Evolutionary conservation across 257 asterid species (phyloP).

Genomic region (Oldenlandia corymbosa): DNA sequence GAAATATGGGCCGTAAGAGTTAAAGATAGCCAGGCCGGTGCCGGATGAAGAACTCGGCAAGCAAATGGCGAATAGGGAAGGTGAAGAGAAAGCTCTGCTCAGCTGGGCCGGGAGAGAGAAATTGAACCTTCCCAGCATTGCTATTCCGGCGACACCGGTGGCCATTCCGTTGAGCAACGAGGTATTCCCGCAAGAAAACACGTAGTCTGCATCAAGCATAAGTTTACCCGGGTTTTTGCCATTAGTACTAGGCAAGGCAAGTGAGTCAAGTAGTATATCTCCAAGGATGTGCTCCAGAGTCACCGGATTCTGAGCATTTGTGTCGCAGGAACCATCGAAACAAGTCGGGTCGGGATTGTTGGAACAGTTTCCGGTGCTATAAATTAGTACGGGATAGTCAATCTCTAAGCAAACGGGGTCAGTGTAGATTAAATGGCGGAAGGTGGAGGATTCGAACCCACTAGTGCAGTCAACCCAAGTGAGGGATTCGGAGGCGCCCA

Average conservation of each 20-base stretch:
- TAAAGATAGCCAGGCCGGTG: slow-evolving; percentile 24
- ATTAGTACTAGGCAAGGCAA: slow-evolving; percentile 14
- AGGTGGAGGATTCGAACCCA: slow-evolving; percentile 13
- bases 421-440: slow-evolving; percentile 9
- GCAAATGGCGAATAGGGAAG: slow-evolving; percentile 27
- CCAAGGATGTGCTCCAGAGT: slow-evolving; percentile 18
- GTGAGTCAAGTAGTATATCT: slow-evolving; percentile 16
- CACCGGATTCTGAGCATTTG: slow-evolving; percentile 25
- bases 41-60: slow-evolving; percentile 24
- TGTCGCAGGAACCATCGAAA: slow-evolving; percentile 22
- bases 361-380: slow-evolving; percentile 8
- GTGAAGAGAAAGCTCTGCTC: slow-evolving; percentile 25
- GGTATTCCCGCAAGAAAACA: slow-evolving; percentile 22
- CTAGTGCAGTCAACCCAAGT: slow-evolving; percentile 10
- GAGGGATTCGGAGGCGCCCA: slow-evolving; percentile 6
- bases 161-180: slow-evolving; percentile 25
- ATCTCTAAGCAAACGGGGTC: slow-evolving; percentile 4
- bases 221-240: slow-evolving; percentile 13
- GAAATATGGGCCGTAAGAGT: slow-evolving; percentile 26
- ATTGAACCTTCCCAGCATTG: slow-evolving; percentile 35
- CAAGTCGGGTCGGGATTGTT: slow-evolving; percentile 26
- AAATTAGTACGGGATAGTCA: not conserved
- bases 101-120: slow-evolving; percentile 33
- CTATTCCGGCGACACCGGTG: slow-evolving; percentile 30
- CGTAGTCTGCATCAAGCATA: slow-evolving; percentile 11